These are phyloP conservation scores for Rhytidiadelphus loreus DNA, from an alignment of 225 moss, liverwort and hornwort species.

Conservation along the genomic window DNA sequence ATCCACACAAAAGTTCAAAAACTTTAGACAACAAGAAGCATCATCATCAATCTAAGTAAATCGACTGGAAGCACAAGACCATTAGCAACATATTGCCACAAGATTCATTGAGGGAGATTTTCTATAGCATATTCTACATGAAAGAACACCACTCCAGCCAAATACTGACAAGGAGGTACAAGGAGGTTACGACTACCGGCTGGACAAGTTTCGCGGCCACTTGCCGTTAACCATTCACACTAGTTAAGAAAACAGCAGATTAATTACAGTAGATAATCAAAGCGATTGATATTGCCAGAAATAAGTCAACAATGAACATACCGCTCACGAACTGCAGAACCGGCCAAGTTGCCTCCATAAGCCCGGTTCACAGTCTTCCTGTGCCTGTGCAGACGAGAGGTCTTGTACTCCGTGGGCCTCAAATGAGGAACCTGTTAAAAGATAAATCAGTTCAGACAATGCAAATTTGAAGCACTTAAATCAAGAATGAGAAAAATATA, in stretches of 20 bases:
- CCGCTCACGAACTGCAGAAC: slow-evolving; percentile 68
- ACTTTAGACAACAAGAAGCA: not conserved
- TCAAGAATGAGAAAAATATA: not conserved
- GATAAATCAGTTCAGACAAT: not conserved
- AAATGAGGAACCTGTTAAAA: slow-evolving; percentile 54
- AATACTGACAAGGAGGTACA: not conserved
- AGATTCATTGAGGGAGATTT: not conserved
- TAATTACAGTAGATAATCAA: not conserved
- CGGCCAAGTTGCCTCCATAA: slow-evolving; percentile 72
- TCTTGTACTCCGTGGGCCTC: slow-evolving; percentile 72
- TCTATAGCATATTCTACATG: not conserved
- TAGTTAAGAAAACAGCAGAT: not conserved
- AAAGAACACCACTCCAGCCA: not conserved
- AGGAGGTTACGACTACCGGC: not conserved
- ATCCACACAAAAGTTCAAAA: not conserved
- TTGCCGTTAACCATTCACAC: not conserved
- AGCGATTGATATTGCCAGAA: not conserved
- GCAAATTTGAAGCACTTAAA: not conserved
- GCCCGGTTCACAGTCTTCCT: slow-evolving; percentile 68
- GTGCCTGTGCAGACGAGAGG: slow-evolving; percentile 63
- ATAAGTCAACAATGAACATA: not conserved
- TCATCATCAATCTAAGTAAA: not conserved
- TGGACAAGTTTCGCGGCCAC: not conserved
- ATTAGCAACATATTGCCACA: not conserved
- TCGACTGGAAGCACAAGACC: not conserved